Evolutionary conservation across 768 basidiomycete genomes (phyloP).

Genomic region (Podaxis sp.): DNA sequence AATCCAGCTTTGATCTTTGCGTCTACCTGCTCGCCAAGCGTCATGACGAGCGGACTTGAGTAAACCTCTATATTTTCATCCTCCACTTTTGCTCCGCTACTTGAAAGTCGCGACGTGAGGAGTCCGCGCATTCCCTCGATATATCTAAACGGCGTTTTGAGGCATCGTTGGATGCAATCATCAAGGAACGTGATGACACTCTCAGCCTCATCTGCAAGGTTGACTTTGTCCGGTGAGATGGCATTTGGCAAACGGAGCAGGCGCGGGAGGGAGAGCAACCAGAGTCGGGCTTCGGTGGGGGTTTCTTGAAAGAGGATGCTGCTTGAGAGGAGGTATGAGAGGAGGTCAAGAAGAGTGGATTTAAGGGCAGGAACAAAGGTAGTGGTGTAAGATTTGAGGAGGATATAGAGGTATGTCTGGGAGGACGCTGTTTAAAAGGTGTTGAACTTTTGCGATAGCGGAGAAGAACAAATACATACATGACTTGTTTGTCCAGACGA

Average conservation of each 20-base stretch:
- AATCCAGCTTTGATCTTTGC: conserved; percentile 62
- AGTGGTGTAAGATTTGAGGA: conserved; percentile 62
- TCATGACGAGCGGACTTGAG: conserved; percentile 64
- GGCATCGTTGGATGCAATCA: conserved; percentile 79
- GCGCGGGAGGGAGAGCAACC: conserved; percentile 68
- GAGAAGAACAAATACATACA: conserved; percentile 39
- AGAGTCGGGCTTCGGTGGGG: conserved; percentile 65
- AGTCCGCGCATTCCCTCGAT: conserved; percentile 65
- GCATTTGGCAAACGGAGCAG: conserved; percentile 34
- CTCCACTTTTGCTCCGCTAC: neutral
- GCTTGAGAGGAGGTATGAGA: conserved; percentile 63
- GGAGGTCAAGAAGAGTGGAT: conserved; percentile 43
- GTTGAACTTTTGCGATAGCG: neutral
- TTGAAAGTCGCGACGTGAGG: conserved; percentile 17
- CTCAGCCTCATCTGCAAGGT: conserved; percentile 55
- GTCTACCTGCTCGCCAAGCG: conserved; percentile 73
- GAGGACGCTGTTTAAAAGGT: conserved; percentile 17
- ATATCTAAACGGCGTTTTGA: conserved; percentile 84
- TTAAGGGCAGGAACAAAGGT: conserved; percentile 50
- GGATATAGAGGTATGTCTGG: conserved; percentile 69
- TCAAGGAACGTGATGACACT: conserved; percentile 73
- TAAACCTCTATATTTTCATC: conserved; percentile 8
- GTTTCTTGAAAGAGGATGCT: conserved; percentile 84
- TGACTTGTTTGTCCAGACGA: conserved; percentile 73
- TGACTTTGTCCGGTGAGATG: conserved; percentile 50